phyloP scores from a whole-genome alignment of 305 asterid species.

The Plantago rigida region DNA sequence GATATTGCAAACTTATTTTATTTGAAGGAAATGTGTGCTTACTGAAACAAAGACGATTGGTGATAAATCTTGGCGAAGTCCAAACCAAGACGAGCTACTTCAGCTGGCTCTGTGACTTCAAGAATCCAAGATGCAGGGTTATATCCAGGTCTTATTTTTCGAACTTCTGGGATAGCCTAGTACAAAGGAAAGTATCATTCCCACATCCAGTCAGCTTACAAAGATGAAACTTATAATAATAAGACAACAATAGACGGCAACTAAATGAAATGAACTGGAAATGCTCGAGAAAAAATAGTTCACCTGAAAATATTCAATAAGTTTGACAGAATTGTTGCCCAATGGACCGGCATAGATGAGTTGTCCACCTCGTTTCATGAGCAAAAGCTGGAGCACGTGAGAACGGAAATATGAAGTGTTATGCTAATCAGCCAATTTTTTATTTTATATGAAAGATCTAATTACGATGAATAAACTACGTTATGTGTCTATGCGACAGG shows the following conservation, averaged over 20 bases:
- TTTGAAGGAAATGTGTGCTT: slow-evolving; percentile 11
- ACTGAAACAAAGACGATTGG: slow-evolving; percentile 46
- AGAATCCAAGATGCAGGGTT: slow-evolving; percentile 83
- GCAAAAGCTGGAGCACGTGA: slow-evolving; percentile 43
- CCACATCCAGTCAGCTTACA: slow-evolving; percentile 15
- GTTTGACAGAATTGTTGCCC: slow-evolving; percentile 48
- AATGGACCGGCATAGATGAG: slow-evolving; percentile 73
- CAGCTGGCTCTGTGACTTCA: slow-evolving; percentile 58
- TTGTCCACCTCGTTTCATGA: slow-evolving; percentile 68
- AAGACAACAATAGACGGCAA: slow-evolving; percentile 14
- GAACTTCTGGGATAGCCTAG: slow-evolving; percentile 57
- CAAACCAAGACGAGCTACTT: slow-evolving; percentile 47
- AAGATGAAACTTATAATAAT: not conserved
- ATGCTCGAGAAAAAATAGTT: slow-evolving; percentile 1
- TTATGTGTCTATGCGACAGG: not conserved
- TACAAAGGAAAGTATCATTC: not conserved
- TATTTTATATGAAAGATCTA: not conserved
- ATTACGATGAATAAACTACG: not conserved
- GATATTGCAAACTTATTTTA: not conserved
- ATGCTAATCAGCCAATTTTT: not conserved
- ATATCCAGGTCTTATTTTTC: slow-evolving; percentile 44
- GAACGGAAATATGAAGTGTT: slow-evolving; percentile 14
- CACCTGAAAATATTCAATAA: slow-evolving; percentile 62
- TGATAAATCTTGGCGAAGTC: slow-evolving; percentile 64
- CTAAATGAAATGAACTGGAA: slow-evolving; percentile 11